Conservation (phyloP, 768 basidiomycete species). For the Suillus sp. region DNA sequence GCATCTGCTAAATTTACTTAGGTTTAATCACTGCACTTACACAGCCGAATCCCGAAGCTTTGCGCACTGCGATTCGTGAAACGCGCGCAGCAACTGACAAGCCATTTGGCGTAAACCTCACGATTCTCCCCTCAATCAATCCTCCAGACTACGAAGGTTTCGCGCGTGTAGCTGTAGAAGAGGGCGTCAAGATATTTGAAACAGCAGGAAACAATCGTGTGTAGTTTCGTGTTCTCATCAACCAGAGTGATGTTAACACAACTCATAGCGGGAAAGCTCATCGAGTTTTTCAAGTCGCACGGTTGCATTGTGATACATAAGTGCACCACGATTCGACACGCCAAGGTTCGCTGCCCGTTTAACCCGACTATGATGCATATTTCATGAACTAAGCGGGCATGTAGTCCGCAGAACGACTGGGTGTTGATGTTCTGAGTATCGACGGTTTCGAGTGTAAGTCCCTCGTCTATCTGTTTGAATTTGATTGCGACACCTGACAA, state of each 20-base stretch:
- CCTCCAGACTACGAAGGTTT: conserved; percentile 91
- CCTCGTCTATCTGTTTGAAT: conserved; percentile 5
- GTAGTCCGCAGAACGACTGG: conserved; percentile 67
- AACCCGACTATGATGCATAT: conserved; percentile 29
- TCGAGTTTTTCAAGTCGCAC: conserved; percentile 80
- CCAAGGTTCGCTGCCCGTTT: conserved; percentile 52
- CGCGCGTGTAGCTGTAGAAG: conserved; percentile 79
- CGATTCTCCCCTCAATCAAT: conserved; percentile 84
- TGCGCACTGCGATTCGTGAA: conserved; percentile 78
- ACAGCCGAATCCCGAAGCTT: conserved; percentile 81
- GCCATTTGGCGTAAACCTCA: conserved; percentile 86
- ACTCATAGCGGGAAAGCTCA: conserved; percentile 66
- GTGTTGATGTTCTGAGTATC: conserved; percentile 87
- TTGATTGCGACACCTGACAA: conserved; percentile 10
- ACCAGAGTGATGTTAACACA: not conserved
- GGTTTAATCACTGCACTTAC: conserved; percentile 88
- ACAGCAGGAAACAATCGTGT: conserved; percentile 90
- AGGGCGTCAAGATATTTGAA: conserved; percentile 88
- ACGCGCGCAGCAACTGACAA: conserved; percentile 69
- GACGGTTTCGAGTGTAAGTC: conserved; percentile 87
- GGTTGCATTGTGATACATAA: conserved; percentile 86
- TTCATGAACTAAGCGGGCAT: conserved; percentile 6
- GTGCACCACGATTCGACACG: conserved; percentile 85
- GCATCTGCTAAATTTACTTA: conserved; percentile 21
- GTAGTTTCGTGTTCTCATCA: conserved; percentile 26